phyloP scores from a whole-genome alignment of 2,329 filamentous ascomycete genomes.

The Penicillium sp. region DNA sequence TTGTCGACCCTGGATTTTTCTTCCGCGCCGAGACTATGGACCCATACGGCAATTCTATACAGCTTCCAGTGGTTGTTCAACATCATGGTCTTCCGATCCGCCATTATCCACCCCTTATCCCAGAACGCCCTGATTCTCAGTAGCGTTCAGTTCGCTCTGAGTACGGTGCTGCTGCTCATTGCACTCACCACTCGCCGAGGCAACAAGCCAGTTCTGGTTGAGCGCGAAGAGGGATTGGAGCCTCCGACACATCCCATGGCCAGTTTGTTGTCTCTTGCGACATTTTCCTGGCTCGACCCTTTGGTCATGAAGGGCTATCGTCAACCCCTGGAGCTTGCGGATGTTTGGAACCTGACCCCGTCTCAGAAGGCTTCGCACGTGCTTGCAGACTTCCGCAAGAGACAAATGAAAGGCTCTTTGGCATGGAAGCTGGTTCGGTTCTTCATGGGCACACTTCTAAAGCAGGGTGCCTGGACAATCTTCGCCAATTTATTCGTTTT shows the following conservation, averaged over 20 bases:
- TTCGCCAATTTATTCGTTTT: constrained; percentile 83
- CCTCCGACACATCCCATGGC: constrained; percentile 84
- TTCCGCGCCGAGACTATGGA: constrained; percentile 79
- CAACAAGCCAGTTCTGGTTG: constrained; percentile 81
- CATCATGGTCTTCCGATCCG: constrained; percentile 77
- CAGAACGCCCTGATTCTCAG: constrained; percentile 61
- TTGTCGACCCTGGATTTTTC: constrained; percentile 58
- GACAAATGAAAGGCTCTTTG: constrained; percentile 77
- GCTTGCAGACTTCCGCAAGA: constrained; percentile 76
- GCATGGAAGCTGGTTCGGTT: constrained; percentile 78
- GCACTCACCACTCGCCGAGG: constrained; percentile 82
- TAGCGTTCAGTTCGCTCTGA: constrained; percentile 71
- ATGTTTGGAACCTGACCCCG: constrained; percentile 88
- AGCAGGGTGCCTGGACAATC: constrained; percentile 77
- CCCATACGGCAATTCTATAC: constrained; percentile 86
- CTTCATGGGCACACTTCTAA: constrained; percentile 72
- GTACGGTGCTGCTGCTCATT: constrained; percentile 70
- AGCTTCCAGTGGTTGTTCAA: constrained; percentile 75
- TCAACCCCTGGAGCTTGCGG: constrained; percentile 73
- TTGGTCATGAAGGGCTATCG: constrained; percentile 88
- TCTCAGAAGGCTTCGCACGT: constrained; percentile 83
- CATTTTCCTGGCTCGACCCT: constrained; percentile 86
- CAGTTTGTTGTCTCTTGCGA: constrained; percentile 81
- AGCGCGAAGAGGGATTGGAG: constrained; percentile 84
- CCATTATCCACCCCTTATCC: constrained; percentile 72